Evolutionary conservation across 495 filamentous ascomycete genomes (phyloP).

Genomic region (Xylaria curta): DNA sequence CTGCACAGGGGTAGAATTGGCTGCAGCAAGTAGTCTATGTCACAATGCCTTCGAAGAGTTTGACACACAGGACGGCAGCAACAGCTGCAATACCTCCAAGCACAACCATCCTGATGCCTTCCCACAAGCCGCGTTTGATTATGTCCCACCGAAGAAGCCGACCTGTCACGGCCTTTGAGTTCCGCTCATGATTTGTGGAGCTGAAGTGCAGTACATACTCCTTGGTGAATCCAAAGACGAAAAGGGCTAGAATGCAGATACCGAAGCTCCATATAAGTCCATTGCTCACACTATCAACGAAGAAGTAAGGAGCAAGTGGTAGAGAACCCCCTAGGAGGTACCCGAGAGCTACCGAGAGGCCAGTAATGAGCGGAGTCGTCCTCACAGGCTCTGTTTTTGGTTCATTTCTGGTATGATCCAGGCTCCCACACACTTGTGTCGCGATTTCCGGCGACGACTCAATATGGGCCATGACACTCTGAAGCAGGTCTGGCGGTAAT

Average conservation of each 20-base stretch:
- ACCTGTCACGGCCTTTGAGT: slow-evolving; percentile 29
- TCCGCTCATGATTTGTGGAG: slow-evolving; percentile 41
- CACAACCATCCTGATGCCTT: slow-evolving; percentile 69
- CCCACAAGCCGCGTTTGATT: slow-evolving; percentile 36
- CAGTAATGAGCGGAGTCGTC: slow-evolving; percentile 44
- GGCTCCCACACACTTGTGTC: slow-evolving; percentile 18
- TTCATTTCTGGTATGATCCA: slow-evolving; percentile 15
- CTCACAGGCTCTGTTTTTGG: slow-evolving; percentile 13
- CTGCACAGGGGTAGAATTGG: neutral
- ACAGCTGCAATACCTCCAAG: slow-evolving; percentile 70
- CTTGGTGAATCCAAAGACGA: slow-evolving; percentile 76
- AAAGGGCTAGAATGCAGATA: slow-evolving; percentile 72
- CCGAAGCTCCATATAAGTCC: slow-evolving; percentile 73
- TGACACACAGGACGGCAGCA: slow-evolving; percentile 70
- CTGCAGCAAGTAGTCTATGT: slow-evolving; percentile 21
- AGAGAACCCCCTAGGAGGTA: slow-evolving; percentile 79
- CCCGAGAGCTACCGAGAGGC: slow-evolving; percentile 66
- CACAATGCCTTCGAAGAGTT: slow-evolving; percentile 54
- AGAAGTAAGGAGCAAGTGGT: slow-evolving; percentile 79
- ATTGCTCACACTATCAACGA: slow-evolving; percentile 63
- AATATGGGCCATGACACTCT: slow-evolving; percentile 69
- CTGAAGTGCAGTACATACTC: slow-evolving; percentile 59
- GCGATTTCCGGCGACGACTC: slow-evolving; percentile 68
- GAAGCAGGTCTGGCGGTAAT: slow-evolving; percentile 72
- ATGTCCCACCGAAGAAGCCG: slow-evolving; percentile 38